Evolutionary conservation across 2,329 filamentous ascomycete species (phyloP).

Genomic region (Myriosclerotinia duriaeana): DNA sequence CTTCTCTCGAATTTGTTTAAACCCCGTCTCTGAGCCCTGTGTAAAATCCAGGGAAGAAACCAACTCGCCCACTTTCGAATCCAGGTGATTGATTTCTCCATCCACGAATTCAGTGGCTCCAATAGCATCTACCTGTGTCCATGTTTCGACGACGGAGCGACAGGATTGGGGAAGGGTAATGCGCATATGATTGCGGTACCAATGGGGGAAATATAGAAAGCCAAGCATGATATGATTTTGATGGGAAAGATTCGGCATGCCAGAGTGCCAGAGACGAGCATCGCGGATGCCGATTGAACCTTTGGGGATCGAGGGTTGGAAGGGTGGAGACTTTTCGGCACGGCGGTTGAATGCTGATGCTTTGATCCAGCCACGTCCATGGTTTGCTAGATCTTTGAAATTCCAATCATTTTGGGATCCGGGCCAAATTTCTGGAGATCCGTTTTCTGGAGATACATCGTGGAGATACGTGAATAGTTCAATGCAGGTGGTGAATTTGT

Average conservation of each 20-base stretch:
- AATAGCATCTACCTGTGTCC: slow-evolving; percentile 13
- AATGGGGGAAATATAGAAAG: slow-evolving; percentile 23
- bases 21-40: not conserved
- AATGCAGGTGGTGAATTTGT: slow-evolving; percentile 49
- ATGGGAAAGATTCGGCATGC: slow-evolving; percentile 55
- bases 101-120: slow-evolving; percentile 14
- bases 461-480: slow-evolving; percentile 50
- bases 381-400: slow-evolving; percentile 12
- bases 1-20: slow-evolving; percentile 5
- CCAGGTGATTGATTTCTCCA: slow-evolving; percentile 12
- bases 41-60: slow-evolving; percentile 16
- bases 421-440: slow-evolving; percentile 52
- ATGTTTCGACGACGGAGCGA: not conserved
- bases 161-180: not conserved
- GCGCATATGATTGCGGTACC: slow-evolving; percentile 23
- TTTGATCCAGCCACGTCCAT: slow-evolving; percentile 25
- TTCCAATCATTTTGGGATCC: slow-evolving; percentile 44
- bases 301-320: slow-evolving; percentile 22
- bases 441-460: slow-evolving; percentile 47
- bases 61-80: not conserved
- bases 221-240: slow-evolving; percentile 56
- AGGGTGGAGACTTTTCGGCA: slow-evolving; percentile 19
- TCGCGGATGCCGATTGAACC: slow-evolving; percentile 26
- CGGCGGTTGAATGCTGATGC: slow-evolving; percentile 40
- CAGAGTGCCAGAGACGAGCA: slow-evolving; percentile 48